These are phyloP conservation scores for Penicillium vulpinum DNA, from an alignment of 2,329 filamentous ascomycete species.

Conservation along the genomic window DNA sequence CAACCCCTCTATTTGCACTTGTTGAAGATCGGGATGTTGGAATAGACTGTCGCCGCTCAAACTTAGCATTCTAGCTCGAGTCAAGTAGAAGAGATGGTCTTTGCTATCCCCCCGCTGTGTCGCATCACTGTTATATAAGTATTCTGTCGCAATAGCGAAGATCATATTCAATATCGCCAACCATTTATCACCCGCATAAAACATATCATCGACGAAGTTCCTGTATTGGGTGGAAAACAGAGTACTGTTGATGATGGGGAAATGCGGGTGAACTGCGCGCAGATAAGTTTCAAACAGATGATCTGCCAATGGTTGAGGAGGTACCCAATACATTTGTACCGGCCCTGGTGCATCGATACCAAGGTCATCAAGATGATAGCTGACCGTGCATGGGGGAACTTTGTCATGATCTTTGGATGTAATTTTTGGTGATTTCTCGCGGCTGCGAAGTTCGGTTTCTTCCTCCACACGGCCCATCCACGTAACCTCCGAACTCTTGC, in stretches of 20 bases:
- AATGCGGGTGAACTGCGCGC: conserved; percentile 35
- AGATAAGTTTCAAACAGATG: conserved; percentile 39
- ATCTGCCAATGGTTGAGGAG: conserved; percentile 34
- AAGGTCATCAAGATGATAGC: conserved; percentile 39
- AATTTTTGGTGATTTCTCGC: not conserved
- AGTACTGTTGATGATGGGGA: conserved; percentile 39
- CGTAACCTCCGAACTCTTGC: conserved; percentile 17
- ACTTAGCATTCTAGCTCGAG: conserved; percentile 37
- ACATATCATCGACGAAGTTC: conserved; percentile 22
- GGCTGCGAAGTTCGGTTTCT: not conserved
- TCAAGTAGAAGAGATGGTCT: conserved; percentile 37
- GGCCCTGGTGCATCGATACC: conserved; percentile 34
- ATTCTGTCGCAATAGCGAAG: conserved; percentile 41
- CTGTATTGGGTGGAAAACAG: conserved; percentile 37
- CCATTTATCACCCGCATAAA: conserved; percentile 34
- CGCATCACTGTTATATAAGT: conserved; percentile 31
- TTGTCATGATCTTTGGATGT: not conserved
- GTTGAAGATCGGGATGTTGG: conserved; percentile 40
- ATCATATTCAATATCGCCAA: conserved; percentile 44
- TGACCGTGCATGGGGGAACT: conserved; percentile 9
- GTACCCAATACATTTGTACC: conserved; percentile 37
- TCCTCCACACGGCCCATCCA: conserved; percentile 14
- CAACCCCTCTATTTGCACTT: conserved; percentile 42
- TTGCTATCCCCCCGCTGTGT: conserved; percentile 30
- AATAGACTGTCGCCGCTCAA: conserved; percentile 33